Evolutionary conservation across 2,329 filamentous ascomycete species (phyloP).

Genomic region (Tolypocladium amazonense): DNA sequence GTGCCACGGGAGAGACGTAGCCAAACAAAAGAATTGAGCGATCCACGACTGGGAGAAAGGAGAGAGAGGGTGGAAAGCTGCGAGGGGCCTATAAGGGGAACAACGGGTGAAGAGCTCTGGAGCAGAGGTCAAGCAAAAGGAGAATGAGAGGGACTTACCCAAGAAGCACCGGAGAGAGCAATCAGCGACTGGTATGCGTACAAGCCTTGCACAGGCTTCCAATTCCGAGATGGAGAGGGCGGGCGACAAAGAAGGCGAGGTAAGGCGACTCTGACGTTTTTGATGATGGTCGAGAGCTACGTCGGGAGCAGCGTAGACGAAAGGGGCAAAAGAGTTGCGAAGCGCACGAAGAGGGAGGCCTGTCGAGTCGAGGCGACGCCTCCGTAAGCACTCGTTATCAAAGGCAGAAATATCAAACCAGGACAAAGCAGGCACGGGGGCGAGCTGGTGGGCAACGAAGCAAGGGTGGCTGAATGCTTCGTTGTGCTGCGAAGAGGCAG

Average conservation of each 20-base stretch:
- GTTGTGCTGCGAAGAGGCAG: not conserved
- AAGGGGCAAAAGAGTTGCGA: slow-evolving; percentile 2
- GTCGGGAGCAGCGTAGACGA: slow-evolving; percentile 4
- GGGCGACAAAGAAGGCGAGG: slow-evolving; percentile 3
- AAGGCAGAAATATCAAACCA: not conserved
- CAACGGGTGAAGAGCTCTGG: slow-evolving; percentile 2
- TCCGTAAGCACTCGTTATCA: not conserved
- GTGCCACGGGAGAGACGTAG: not conserved
- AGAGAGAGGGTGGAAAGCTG: not conserved
- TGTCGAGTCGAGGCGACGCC: not conserved
- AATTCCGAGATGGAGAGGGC: slow-evolving; percentile 7
- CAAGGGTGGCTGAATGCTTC: not conserved
- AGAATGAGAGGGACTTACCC: slow-evolving; percentile 16
- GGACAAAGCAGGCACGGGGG: not conserved
- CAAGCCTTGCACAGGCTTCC: slow-evolving; percentile 15
- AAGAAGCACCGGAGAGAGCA: slow-evolving; percentile 16
- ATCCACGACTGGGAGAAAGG: slow-evolving; percentile 2
- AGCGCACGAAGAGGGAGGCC: not conserved
- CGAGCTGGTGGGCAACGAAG: not conserved
- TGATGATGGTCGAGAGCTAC: slow-evolving; percentile 5
- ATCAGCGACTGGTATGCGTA: slow-evolving; percentile 29
- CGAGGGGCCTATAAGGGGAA: not conserved
- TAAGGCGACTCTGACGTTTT: slow-evolving; percentile 4
- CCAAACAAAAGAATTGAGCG: not conserved
- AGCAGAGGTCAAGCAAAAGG: not conserved